These are phyloP conservation scores for Bothriochloa decipiens DNA, from an alignment of 176 grass and related monocot genomes.

Conservation along the genomic window DNA sequence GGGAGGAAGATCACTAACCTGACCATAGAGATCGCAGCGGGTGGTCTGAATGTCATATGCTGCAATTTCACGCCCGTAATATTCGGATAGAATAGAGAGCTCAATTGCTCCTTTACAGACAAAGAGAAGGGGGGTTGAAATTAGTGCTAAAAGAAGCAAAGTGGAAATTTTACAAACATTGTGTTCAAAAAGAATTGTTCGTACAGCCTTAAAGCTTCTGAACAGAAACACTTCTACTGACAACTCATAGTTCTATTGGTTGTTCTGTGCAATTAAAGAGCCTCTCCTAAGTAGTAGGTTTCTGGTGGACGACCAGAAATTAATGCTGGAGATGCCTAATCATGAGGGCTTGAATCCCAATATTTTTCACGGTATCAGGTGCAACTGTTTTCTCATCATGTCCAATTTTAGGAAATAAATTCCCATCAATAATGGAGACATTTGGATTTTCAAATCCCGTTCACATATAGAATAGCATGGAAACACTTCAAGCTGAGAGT, in stretches of 20 bases:
- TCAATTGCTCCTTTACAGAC: conserved; percentile 78
- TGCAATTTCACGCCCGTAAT: conserved; percentile 91
- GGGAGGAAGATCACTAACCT: conserved; percentile 48
- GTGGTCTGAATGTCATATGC: conserved; percentile 93
- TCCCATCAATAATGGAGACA: conserved; percentile 1
- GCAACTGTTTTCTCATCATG: not conserved
- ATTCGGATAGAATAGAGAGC: conserved; percentile 82
- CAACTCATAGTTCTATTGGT: not conserved
- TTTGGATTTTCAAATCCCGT: not conserved
- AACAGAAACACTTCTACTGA: conserved; percentile 18
- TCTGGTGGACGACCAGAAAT: not conserved
- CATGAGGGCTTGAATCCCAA: not conserved
- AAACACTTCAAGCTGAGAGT: conserved; percentile 15
- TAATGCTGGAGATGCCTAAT: not conserved
- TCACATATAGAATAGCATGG: conserved; percentile 9
- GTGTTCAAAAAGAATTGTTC: not conserved
- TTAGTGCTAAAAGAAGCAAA: conserved; percentile 11
- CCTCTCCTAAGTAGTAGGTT: not conserved
- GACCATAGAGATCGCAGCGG: conserved; percentile 96
- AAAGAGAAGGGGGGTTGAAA: conserved; percentile 35
- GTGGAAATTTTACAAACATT: not conserved
- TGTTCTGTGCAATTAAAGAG: conserved; percentile 13
- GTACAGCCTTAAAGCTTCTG: not conserved
- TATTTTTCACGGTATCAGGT: conserved; percentile 1
- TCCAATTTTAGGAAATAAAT: not conserved